Percentiles rank a stretch among this genome's conserved stretches.
Evolutionary conservation across 1,139 yeast genomes (phyloP).

Genomic region (Pichia sp.): DNA sequence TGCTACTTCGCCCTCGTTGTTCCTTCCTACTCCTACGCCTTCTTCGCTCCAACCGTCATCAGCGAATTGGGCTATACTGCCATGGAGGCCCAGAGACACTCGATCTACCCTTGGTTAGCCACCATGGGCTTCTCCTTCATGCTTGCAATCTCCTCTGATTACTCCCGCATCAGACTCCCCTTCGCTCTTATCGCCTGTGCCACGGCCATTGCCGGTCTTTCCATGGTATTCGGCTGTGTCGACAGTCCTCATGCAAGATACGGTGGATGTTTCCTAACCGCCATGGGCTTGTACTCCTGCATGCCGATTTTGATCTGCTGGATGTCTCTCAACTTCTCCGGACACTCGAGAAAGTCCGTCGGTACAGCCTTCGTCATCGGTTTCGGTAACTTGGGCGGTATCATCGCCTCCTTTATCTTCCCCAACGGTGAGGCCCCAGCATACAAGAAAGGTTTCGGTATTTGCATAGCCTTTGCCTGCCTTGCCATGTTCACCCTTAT

Average conservation of each 20-base stretch:
- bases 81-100: conserved; percentile 59
- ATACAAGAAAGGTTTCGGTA: conserved; percentile 52
- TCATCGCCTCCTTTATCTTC: conserved; percentile 63
- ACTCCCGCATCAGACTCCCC: conserved; percentile 42
- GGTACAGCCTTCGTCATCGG: conserved; percentile 82
- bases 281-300: conserved; percentile 61
- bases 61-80: conserved; percentile 56
- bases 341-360: conserved; percentile 66
- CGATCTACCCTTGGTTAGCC: conserved; percentile 72
- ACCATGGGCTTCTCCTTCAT: conserved; percentile 55
- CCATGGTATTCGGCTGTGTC: conserved; percentile 42
- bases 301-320: conserved; percentile 81
- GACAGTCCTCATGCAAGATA: conserved; percentile 45
- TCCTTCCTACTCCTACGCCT: conserved; percentile 70
- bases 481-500: conserved; percentile 46
- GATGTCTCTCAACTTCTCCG: conserved; percentile 63
- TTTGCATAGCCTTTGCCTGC: conserved; percentile 49
- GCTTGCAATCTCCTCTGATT: conserved; percentile 48
- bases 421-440: conserved; percentile 54
- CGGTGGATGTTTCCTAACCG: conserved; percentile 71
- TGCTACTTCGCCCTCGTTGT: conserved; percentile 60
- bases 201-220: conserved; percentile 52
- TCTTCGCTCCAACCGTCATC: conserved; percentile 64
- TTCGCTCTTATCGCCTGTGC: conserved; percentile 42
- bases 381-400: conserved; percentile 82